Base-by-base conservation (phyloP, 164 flowering plant genomes). In the Aristolochia fimbriata region DNA sequence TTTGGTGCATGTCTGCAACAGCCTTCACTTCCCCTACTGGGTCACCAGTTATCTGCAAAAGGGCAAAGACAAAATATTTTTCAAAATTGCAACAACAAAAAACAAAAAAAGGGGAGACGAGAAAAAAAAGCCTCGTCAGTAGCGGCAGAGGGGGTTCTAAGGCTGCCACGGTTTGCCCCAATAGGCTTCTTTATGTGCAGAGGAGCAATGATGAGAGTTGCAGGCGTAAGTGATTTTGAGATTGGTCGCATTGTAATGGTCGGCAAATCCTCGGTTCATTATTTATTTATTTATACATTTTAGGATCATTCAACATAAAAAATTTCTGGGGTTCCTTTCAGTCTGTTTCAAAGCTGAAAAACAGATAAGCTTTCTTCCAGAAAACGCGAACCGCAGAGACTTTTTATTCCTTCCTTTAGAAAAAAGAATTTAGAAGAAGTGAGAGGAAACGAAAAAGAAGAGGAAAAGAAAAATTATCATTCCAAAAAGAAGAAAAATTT, bases 11-110 rank as follows among this genome's bases (percentile, higher is more conserved):
- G 70, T 81, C 95, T 79, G 98, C 98, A 15, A 91, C 97, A 67
- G 95, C 92, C 76, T 85, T 91, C 85, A 91, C 96, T 77, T 91
- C 97, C 72, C 98, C 98, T 61, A 92, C 95, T 72, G 98, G 89
- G 70, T 80, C 91, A 66, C 98, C 98, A 77, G 96, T 89, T 66
- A 91, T 70, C 97, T 91, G 90, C 81, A 80, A 70, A 79, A 63
- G 55, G 64, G 61, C 27, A 55, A 62, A 68, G 59, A 52, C 3
- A 67, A 21, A 30, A 57, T 41, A 43, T 27, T 22, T 12, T 41
- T 15, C 19, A 62, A 62, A 62, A 53, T 37, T 13, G 23, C 30
- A 27, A n/a, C n/a, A n/a, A n/a, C 5, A 27, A 27, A 27, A 27
- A 27, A 27, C 3, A 5, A 5, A 27, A 27, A 27, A 5, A 27